Evolutionary conservation across 1,284 basidiomycete genomes (phyloP).

Genomic region (Takashimella koratensis): DNA sequence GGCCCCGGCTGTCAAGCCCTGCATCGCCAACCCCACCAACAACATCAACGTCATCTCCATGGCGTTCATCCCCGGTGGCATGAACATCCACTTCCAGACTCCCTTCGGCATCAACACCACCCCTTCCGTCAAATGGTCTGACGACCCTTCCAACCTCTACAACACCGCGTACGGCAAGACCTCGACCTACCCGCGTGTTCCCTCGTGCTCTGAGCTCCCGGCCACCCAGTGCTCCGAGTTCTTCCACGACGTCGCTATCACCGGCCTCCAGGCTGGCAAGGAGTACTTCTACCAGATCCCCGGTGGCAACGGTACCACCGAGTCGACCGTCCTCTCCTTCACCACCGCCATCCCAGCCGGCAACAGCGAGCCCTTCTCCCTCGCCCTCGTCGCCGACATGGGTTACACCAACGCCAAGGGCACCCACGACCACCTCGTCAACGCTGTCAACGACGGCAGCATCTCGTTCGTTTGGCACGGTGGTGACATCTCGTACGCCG

Average conservation of each 20-base stretch:
- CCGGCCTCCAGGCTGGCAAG: slow-evolving; percentile 15
- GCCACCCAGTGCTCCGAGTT: slow-evolving; percentile 32
- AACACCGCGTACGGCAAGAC: slow-evolving; percentile 17
- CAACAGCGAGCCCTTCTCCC: slow-evolving; percentile 19
- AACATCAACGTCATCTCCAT: slow-evolving; percentile 37
- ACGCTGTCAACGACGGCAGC: slow-evolving; percentile 24
- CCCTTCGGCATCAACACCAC: slow-evolving; percentile 28
- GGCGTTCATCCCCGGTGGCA: slow-evolving; percentile 24
- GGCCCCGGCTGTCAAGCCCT: slow-evolving; percentile 14
- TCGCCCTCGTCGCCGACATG: slow-evolving; percentile 43
- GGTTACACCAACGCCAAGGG: slow-evolving; percentile 44
- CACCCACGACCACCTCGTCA: slow-evolving; percentile 28
- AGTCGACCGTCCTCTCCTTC: slow-evolving; percentile 23
- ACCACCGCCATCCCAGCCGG: slow-evolving; percentile 22
- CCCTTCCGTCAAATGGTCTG: slow-evolving; percentile 23
- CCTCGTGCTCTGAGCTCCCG: slow-evolving; percentile 24
- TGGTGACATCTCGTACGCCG: slow-evolving; percentile 47
- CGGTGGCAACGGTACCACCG: slow-evolving; percentile 31
- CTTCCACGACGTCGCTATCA: slow-evolving; percentile 32
- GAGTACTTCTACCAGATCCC: slow-evolving; percentile 34
- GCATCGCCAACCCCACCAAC: slow-evolving; percentile 20
- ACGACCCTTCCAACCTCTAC: slow-evolving; percentile 11
- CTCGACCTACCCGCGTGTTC: slow-evolving; percentile 28
- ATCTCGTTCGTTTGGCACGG: slow-evolving; percentile 31
- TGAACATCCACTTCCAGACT: slow-evolving; percentile 37